Evolutionary conservation across 1,139 yeast genomes (phyloP).

Genomic region (Yamadazyma atmosphaerica): DNA sequence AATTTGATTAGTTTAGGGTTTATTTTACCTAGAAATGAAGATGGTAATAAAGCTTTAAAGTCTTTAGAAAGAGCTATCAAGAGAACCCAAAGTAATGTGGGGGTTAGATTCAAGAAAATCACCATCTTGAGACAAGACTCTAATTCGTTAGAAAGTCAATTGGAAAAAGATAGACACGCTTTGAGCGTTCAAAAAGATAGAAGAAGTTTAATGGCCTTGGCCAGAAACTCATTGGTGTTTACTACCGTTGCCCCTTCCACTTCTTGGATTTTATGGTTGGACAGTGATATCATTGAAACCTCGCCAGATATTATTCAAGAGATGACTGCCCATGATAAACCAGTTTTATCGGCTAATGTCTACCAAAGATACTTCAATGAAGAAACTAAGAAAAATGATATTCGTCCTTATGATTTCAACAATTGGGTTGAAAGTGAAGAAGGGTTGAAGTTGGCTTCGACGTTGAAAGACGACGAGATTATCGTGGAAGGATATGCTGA

Average conservation of each 20-base stretch:
- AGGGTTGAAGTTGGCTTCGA: conserved; percentile 71
- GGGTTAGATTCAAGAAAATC: conserved; percentile 68
- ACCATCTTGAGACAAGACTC: conserved; percentile 91
- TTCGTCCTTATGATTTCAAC: conserved; percentile 91
- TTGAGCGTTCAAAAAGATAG: conserved; percentile 84
- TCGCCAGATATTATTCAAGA: conserved; percentile 83
- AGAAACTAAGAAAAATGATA: conserved; percentile 53
- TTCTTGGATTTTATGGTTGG: conserved; percentile 95
- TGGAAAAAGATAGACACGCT: conserved; percentile 74
- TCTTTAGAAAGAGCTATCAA: conserved; percentile 73
- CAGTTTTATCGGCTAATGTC: conserved; percentile 88
- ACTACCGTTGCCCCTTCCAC: conserved; percentile 89
- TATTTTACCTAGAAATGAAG: conserved; percentile 76
- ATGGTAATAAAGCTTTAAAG: conserved; percentile 78
- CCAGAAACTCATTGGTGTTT: conserved; percentile 86
- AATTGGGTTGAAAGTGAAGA: conserved; percentile 95
- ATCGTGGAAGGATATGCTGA: conserved; percentile 91
- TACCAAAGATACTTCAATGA: conserved; percentile 75
- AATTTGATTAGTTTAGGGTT: conserved; percentile 84
- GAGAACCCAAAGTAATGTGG: conserved; percentile 52
- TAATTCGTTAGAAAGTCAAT: conserved; percentile 63
- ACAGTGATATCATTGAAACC: conserved; percentile 89
- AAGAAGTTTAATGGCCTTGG: conserved; percentile 87
- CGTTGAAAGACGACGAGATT: conserved; percentile 82
- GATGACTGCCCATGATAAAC: conserved; percentile 80